Evolutionary conservation across 2,329 filamentous ascomycete genomes (phyloP), one percentile per base, ranked within the genome.

Genomic region (Corinectria fuckeliana): DNA sequence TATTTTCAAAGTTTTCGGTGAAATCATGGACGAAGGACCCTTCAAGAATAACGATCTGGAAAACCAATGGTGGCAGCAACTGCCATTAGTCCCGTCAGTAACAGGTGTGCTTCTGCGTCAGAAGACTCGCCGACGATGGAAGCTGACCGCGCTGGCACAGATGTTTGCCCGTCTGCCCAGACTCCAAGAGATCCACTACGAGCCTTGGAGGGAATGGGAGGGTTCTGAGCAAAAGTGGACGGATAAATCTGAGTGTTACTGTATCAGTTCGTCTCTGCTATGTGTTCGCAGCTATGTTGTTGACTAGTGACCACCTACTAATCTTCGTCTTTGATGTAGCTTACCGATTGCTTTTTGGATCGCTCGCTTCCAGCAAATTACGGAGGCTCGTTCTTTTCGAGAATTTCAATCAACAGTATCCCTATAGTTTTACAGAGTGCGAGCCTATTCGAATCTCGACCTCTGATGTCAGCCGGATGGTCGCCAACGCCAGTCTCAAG

Each of bases 121-220:
- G 67, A 74, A 75, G 63, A 76, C 53, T 61, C 71, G 70, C 56
- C 71, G 70, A 61, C 66, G 71, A 69, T 77, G 74, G 73, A 73
- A 71, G 50, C 71, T 70, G 32, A 20, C 49, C 20, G 63, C 71
- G 28, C 66, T 78, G 23, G 63, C 65, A 26, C 63, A 72, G 13
- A 75, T 78, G 66, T 64, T 78, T 57, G 60, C 71, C 10, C 71
- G 71, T 44, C 69, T 77, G 58, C 72, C 76, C 13, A 71, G 25
- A 60, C 68, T 77, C 54, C 64, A 71, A 62, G 70, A 77, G 64
- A 56, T 78, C 56, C 65, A 73, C 59, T 77, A 74, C 63, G 72
- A 77, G 66, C 74, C 74, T 55, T 75, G 72, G 72, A 73, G 70
- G 52, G 68, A 73, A 64, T 74, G 66, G 65, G 41, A 20, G 25